A percentile compares a stretch with the other conserved stretches of the same genome.
phyloP scores from a whole-genome alignment of 108 stramenopile species.

The Fragilariopsis cylindrus region DNA sequence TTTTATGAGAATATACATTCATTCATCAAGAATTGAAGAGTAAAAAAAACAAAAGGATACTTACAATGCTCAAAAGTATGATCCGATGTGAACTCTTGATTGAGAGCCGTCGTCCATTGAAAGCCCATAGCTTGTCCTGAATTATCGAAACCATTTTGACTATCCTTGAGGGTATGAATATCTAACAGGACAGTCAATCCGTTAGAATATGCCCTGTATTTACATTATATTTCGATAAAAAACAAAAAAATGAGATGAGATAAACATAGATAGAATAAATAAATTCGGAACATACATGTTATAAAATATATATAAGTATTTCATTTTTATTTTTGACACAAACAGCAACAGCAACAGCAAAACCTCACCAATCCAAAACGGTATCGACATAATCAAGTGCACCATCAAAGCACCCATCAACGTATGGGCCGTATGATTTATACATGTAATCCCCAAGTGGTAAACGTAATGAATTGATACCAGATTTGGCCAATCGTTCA shows the following conservation, averaged over 20 bases:
- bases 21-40: too few relatives aligned
- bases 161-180: slow-evolving; percentile 81
- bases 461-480: slow-evolving; percentile 80
- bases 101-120: slow-evolving; percentile 69
- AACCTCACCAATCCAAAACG: slow-evolving; percentile 65
- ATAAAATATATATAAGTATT: neutral
- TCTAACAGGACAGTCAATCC: slow-evolving; percentile 81
- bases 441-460: slow-evolving; percentile 94
- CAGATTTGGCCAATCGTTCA: slow-evolving; percentile 61
- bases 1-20: too few relatives aligned
- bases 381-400: slow-evolving; percentile 84
- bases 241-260: neutral
- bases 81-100: slow-evolving; percentile 29
- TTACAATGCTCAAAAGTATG: slow-evolving; percentile 38
- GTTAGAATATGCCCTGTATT: slow-evolving; percentile 49
- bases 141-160: slow-evolving; percentile 93
- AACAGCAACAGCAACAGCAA: too few relatives aligned
- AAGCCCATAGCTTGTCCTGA: slow-evolving; percentile 77
- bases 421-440: slow-evolving; percentile 88
- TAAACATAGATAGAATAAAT: neutral
- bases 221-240: neutral
- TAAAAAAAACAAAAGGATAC: neutral
- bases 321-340: neutral
- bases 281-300: neutral
- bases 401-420: slow-evolving; percentile 82